phyloP scores from a whole-genome alignment of 1,284 basidiomycete species.

The Tausonia pullulans region DNA sequence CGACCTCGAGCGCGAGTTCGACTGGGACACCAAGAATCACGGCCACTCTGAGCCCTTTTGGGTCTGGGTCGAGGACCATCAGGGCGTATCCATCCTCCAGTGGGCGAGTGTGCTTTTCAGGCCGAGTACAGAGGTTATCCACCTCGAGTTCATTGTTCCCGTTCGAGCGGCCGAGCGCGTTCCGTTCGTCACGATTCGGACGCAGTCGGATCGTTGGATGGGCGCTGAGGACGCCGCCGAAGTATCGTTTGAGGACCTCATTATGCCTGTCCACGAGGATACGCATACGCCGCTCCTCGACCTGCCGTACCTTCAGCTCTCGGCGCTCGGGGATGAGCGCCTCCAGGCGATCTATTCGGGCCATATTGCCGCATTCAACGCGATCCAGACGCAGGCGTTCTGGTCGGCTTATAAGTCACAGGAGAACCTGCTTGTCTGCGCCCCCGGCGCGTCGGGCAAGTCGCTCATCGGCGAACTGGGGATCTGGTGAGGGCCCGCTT shows the following conservation, averaged over 20 bases:
- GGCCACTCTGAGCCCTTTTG: constrained; percentile 79
- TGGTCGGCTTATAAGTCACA: constrained; percentile 69
- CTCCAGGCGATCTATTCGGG: constrained; percentile 42
- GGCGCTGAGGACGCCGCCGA: constrained; percentile 68
- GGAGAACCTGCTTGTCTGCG: constrained; percentile 65
- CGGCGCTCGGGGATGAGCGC: constrained; percentile 42
- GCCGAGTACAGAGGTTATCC: constrained; percentile 48
- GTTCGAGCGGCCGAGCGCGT: constrained; percentile 49
- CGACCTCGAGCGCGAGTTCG: constrained; percentile 55
- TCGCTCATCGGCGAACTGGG: constrained; percentile 58
- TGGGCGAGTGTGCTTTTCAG: constrained; percentile 61
- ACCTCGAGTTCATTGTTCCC: constrained; percentile 71
- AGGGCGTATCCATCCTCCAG: constrained; percentile 71
- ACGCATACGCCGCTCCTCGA: constrained; percentile 62
- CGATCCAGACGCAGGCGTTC: constrained; percentile 80
- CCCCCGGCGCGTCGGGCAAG: constrained; percentile 73
- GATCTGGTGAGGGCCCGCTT: constrained; percentile 47
- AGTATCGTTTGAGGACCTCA: constrained; percentile 55
- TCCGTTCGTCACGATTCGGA: constrained; percentile 56
- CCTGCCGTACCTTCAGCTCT: constrained; percentile 63
- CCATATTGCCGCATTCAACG: constrained; percentile 54
- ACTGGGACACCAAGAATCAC: constrained; percentile 73
- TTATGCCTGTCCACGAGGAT: constrained; percentile 61
- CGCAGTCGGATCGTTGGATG: constrained; percentile 87
- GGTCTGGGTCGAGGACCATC: constrained; percentile 87